These are phyloP conservation scores for Aspergillus eucalypticola DNA, from an alignment of 2,329 filamentous ascomycete species.

Conservation along the genomic window DNA sequence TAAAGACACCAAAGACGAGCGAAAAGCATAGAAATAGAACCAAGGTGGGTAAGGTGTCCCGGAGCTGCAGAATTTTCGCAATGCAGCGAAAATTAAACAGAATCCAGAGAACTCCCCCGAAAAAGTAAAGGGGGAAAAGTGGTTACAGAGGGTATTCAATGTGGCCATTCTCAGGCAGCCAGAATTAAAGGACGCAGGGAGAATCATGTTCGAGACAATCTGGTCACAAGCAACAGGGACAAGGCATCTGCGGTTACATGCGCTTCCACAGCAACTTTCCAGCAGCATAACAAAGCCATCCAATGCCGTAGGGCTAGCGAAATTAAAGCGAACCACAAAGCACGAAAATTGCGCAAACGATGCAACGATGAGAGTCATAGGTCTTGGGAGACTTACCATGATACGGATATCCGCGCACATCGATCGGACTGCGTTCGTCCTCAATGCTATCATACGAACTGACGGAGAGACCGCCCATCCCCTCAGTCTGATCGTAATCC, in stretches of 20 bases:
- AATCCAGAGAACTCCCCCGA: neutral
- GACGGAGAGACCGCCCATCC: slow-evolving; percentile 43
- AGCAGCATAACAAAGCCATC: slow-evolving; percentile 12
- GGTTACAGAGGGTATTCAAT: neutral
- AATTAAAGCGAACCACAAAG: slow-evolving; percentile 29
- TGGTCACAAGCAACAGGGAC: neutral
- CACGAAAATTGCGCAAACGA: slow-evolving; percentile 36
- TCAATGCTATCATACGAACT: slow-evolving; percentile 46
- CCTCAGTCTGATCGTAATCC: slow-evolving; percentile 45
- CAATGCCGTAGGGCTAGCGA: slow-evolving; percentile 17
- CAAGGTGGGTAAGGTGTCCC: slow-evolving; percentile 1
- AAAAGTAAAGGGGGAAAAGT: slow-evolving; percentile 8
- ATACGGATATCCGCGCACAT: slow-evolving; percentile 42
- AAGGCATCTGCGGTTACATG: slow-evolving; percentile 8
- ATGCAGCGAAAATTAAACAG: neutral
- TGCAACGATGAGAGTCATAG: slow-evolving; percentile 32
- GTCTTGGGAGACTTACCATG: slow-evolving; percentile 39
- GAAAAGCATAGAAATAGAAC: slow-evolving; percentile 8
- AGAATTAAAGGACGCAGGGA: slow-evolving; percentile 7
- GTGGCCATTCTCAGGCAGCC: slow-evolving; percentile 5
- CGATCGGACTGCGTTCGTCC: slow-evolving; percentile 40
- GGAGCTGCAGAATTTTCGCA: neutral
- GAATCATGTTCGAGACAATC: neutral
- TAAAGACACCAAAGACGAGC: neutral
- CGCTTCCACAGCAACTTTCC: slow-evolving; percentile 14